Evolutionary conservation across 192 early-diverging fungal genomes (phyloP), one percentile per base, ranked within the genome.

Genomic region (Coemansia pectinata): DNA sequence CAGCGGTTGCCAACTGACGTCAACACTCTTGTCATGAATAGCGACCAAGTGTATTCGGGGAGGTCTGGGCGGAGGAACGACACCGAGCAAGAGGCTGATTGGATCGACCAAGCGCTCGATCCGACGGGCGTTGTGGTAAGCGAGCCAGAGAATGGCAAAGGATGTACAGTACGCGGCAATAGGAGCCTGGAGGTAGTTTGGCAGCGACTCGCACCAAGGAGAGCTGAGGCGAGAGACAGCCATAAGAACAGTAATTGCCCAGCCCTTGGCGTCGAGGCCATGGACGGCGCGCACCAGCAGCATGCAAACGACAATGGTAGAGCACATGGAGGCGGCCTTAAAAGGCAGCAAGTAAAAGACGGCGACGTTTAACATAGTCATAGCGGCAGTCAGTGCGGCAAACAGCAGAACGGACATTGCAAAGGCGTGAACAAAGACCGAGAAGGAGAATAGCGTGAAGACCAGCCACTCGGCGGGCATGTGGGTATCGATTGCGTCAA

Each of bases 381-480:
- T 78, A 3, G 80, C 71, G 1, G 59, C 65, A 3, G 80, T 74
- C 52, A 83, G 72, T 21, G 73, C 69, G 15, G 75, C 58, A 48
- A 83, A 83, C 63, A 78, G 55, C 36, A 77, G 62, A 23, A 72
- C 65, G n/a, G 80, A 83, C 76, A 83, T 74, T 63, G 75, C 69
- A 64, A 83, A 83, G 19, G 72, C 80, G 62, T 83, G 80, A 36
- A 77, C 76, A 83, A 83, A 83, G 19, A 83, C 80, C 27, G 76
- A 78, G 63, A 83, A 75, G 40, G 80, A 83, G 66, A 77, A 83
- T 11, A 83, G 60, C 15, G 76, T 83, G 60, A 83, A 83, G 23
- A 83, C 69, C 62, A 83, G 73, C 80, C 80, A 83, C 47, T 83
- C 80, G 4, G 76, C 80, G 4, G 80, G 80, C 76, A 83, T 69